These are phyloP conservation scores for Ophiosphaerella narmari DNA, from an alignment of 2,329 filamentous ascomycete genomes.

Conservation along the genomic window DNA sequence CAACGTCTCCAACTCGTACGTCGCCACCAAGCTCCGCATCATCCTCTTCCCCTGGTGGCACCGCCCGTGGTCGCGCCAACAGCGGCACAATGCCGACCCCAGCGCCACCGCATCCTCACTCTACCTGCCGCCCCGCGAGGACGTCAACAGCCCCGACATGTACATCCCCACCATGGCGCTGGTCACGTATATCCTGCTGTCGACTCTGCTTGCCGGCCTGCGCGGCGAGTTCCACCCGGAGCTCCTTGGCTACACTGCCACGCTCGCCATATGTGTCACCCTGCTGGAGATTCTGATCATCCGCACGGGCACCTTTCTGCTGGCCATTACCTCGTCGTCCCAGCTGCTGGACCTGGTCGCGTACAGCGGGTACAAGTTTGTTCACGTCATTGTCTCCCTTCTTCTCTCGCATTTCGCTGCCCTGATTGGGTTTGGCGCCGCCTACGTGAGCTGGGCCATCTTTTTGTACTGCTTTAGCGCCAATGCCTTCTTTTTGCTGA, in stretches of 20 bases:
- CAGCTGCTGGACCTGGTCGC: conserved; percentile 93
- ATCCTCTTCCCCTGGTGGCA: conserved; percentile 98
- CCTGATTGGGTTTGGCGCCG: conserved; percentile 78
- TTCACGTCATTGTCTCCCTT: conserved; percentile 91
- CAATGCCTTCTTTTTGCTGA: conserved; percentile 93
- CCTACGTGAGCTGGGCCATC: conserved; percentile 85
- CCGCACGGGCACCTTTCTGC: conserved; percentile 89
- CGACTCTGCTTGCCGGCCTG: conserved; percentile 85
- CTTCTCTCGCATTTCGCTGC: conserved; percentile 66
- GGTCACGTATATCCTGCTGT: conserved; percentile 95
- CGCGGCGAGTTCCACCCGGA: conserved; percentile 93
- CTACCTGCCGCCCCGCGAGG: conserved; percentile 90
- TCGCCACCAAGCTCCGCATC: conserved; percentile 88
- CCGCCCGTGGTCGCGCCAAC: conserved; percentile 94
- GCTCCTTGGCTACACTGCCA: conserved; percentile 85
- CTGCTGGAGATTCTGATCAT: conserved; percentile 86
- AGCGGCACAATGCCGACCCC: conserved; percentile 59
- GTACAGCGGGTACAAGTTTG: conserved; percentile 98
- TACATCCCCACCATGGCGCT: conserved; percentile 98
- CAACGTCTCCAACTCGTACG: conserved; percentile 97
- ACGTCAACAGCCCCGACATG: conserved; percentile 98
- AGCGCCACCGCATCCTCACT: conserved; percentile 15
- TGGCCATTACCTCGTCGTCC: conserved; percentile 91
- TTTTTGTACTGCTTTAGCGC: conserved; percentile 92
- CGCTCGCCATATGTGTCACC: conserved; percentile 80